Conservation (phyloP, 352 stramenopile species). For the Achlya hypogyna region DNA sequence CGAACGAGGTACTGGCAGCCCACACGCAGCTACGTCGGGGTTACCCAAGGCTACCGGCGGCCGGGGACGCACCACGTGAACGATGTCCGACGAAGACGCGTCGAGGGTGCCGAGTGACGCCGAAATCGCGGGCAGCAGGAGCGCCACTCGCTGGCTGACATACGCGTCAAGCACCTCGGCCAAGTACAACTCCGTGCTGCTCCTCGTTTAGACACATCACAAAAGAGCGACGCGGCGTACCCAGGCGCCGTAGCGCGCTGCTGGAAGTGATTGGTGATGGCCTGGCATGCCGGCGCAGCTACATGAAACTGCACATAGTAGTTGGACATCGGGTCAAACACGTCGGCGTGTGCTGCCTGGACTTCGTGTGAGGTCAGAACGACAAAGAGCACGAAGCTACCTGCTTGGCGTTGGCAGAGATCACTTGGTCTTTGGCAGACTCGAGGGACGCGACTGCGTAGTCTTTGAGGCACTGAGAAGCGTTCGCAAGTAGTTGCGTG, state of each 20-base stretch:
- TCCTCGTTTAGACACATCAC: slow-evolving; percentile 33
- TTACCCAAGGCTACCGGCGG: not conserved
- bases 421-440: slow-evolving; percentile 53
- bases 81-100: slow-evolving; percentile 49
- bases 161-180: slow-evolving; percentile 26
- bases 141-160: slow-evolving; percentile 39
- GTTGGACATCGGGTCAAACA: slow-evolving; percentile 58
- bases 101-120: slow-evolving; percentile 40
- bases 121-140: slow-evolving; percentile 45
- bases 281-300: slow-evolving; percentile 44
- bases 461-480: slow-evolving; percentile 56
- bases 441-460: slow-evolving; percentile 62
- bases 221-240: slow-evolving; percentile 25
- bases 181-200: slow-evolving; percentile 9
- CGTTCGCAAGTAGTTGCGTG: slow-evolving; percentile 43
- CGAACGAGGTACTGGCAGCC: slow-evolving; percentile 54
- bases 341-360: slow-evolving; percentile 13
- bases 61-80: slow-evolving; percentile 51
- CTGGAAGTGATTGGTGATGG: slow-evolving; percentile 53
- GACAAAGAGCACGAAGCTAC: slow-evolving; percentile 1
- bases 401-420: slow-evolving; percentile 38
- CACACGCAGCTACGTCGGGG: slow-evolving; percentile 36
- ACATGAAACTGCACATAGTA: slow-evolving; percentile 77
- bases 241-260: slow-evolving; percentile 27
- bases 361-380: not conserved